Evolutionary conservation across 2,329 filamentous ascomycete genomes (phyloP).

Genomic region (Fusarium cicatricum): DNA sequence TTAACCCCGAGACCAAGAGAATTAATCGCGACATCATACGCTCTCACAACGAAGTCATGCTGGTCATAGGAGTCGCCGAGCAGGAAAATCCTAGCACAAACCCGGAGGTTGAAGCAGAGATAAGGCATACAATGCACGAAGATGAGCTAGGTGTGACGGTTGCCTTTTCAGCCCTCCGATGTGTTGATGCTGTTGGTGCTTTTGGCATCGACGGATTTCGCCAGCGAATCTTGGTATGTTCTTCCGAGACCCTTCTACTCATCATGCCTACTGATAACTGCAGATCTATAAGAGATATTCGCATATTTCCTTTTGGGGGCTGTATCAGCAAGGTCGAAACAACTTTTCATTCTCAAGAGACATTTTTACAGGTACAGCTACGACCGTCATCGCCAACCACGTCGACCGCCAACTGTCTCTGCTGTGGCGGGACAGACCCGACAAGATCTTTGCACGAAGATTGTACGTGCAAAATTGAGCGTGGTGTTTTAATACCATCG

Average conservation of each 20-base stretch:
- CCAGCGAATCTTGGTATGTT: constrained; percentile 61
- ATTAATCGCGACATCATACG: constrained; percentile 66
- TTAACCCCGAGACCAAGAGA: constrained; percentile 62
- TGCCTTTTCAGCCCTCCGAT: constrained; percentile 45
- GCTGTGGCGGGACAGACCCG: constrained; percentile 38
- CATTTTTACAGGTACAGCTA: constrained; percentile 46
- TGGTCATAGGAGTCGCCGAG: constrained; percentile 68
- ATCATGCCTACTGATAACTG: constrained; percentile 13
- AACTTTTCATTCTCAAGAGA: constrained; percentile 45
- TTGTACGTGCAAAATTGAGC: constrained; percentile 37
- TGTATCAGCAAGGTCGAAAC: constrained; percentile 45
- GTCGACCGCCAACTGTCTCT: constrained; percentile 40
- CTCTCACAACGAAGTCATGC: constrained; percentile 70
- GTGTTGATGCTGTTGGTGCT: constrained; percentile 53
- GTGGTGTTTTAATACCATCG: neutral
- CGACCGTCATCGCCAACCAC: constrained; percentile 42
- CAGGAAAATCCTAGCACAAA: constrained; percentile 57
- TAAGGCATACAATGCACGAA: constrained; percentile 58
- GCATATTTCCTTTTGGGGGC: constrained; percentile 56
- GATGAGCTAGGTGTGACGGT: constrained; percentile 54
- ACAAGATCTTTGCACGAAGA: constrained; percentile 35
- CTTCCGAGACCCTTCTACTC: neutral
- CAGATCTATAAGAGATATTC: constrained; percentile 63
- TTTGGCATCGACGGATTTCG: constrained; percentile 63
- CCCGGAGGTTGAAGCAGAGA: constrained; percentile 52